These are phyloP conservation scores for Colletotrichum navitas DNA, from an alignment of 2,329 filamentous ascomycete genomes.

Conservation along the genomic window DNA sequence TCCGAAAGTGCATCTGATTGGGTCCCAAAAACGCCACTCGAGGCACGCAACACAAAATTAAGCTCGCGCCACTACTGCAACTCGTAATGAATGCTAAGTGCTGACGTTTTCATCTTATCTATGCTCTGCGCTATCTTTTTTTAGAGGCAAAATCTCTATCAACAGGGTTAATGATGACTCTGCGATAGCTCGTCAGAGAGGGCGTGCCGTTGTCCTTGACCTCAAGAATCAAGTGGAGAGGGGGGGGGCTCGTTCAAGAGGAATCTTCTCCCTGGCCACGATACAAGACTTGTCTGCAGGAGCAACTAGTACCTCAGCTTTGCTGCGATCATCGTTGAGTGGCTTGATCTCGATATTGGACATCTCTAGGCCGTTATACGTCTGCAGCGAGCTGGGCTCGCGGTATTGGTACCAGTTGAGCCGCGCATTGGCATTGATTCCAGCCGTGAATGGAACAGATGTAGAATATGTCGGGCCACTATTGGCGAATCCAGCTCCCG, in stretches of 20 bases:
- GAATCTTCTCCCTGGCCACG: constrained; percentile 29
- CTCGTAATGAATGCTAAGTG: background rate
- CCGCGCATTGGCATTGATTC: constrained; percentile 65
- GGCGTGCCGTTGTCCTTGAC: constrained; percentile 59
- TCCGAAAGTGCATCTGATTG: too few species aligned
- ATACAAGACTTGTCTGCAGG: constrained; percentile 54
- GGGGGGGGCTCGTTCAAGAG: constrained; percentile 53
- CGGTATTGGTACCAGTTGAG: constrained; percentile 66
- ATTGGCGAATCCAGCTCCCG: constrained; percentile 66
- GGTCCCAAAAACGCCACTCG: background rate
- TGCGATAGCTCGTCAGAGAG: constrained; percentile 60
- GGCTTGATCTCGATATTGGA: constrained; percentile 51
- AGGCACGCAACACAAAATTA: background rate
- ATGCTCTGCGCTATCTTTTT: background rate
- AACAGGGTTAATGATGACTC: constrained; percentile 54
- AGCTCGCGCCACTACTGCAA: background rate
- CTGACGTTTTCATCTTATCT: background rate
- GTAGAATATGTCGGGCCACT: constrained; percentile 67
- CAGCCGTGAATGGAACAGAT: constrained; percentile 68
- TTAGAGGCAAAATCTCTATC: constrained; percentile 45
- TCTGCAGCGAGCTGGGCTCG: constrained; percentile 55
- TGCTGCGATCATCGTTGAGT: constrained; percentile 41
- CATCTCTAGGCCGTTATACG: constrained; percentile 55
- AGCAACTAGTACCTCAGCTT: constrained; percentile 37
- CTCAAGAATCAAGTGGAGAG: constrained; percentile 63